Evolutionary conservation across 2,329 filamentous ascomycete species (phyloP), one percentile per base, ranked within the genome.

Genomic region (Aspergillus glaucus): DNA sequence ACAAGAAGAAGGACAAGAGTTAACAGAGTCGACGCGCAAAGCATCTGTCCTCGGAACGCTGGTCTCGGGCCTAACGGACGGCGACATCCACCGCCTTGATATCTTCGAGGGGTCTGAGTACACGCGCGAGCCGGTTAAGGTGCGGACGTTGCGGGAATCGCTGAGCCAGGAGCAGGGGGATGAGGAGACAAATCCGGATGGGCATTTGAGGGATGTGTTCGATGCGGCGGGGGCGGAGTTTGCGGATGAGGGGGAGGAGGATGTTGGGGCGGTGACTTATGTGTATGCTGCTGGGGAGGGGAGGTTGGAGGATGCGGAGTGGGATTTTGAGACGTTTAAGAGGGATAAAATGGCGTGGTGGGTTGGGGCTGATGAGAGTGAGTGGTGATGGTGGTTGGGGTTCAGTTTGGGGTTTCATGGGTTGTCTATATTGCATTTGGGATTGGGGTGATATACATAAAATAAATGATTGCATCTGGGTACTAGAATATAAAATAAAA

Each of bases 291-390:
- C 63, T 12, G 54, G 72, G 1, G 65, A 71, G 14, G 55, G 67
- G 0, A 34, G 61, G 0, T 70, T 97, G 15, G 88, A 95, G 66
- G 74, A 79, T 28, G 69, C 73, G 19, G 90, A 95, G 66, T 97
- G 92, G 92, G 88, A 95, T 65, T 93, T 90, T 71, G 82, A 85
- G 43, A 82, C 87, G 54, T 97, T 96, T 64, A 81, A 85, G 52
- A 75, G 77, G 59, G 84, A 93, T 53, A 95, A 90, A 73, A 73
- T 86, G 77, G 62, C 67, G 44, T 71, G 73, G 56, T 85, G 82
- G 82, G 73, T 77, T 50, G 77, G 73, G 10, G 66, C 61, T 0
- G 65, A 65, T 28, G 72, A 75, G 52, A 70, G 66, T 15, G 73
- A 77, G 49, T 73, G 72, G 54, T 64, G 58, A 50, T 43, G 34